Conservation (phyloP, 2,329 filamentous ascomycete species). For the Dactylellina drechsleri region DNA sequence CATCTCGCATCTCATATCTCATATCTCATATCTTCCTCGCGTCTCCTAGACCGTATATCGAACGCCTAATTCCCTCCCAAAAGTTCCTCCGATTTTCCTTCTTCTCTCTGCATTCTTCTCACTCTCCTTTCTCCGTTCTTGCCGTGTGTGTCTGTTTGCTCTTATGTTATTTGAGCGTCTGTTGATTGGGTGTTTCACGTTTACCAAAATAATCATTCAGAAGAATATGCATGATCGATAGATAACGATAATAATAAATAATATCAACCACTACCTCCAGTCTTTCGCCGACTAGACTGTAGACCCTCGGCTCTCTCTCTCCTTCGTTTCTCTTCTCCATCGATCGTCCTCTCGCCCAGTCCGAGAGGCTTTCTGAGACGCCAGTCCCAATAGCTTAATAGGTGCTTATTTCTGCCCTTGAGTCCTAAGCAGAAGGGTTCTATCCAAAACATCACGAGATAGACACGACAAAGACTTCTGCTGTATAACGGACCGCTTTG, state of each 20-base stretch:
- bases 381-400: slow-evolving; percentile 8
- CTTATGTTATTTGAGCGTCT: slow-evolving; percentile 29
- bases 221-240: slow-evolving; percentile 10
- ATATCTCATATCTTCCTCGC: slow-evolving; percentile 1
- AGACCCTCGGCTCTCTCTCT: slow-evolving; percentile 19
- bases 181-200: slow-evolving; percentile 28
- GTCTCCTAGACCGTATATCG: background rate
- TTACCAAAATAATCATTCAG: slow-evolving; percentile 5
- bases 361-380: slow-evolving; percentile 5
- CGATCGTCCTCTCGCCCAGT: slow-evolving; percentile 16
- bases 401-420: slow-evolving; percentile 3
- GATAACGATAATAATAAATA: slow-evolving; percentile 18
- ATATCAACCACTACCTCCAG: slow-evolving; percentile 7
- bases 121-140: slow-evolving; percentile 41
- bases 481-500: slow-evolving; percentile 37
- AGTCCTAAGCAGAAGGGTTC: slow-evolving; percentile 51
- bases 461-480: slow-evolving; percentile 56
- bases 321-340: slow-evolving; percentile 16
- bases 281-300: slow-evolving; percentile 4
- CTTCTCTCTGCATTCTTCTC: slow-evolving; percentile 32
- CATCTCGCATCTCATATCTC: background rate
- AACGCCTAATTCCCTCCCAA: background rate
- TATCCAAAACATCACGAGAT: slow-evolving; percentile 50
- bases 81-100: background rate
- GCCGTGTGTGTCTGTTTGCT: background rate